Evolutionary conservation across 805 yeast genomes (phyloP).

Genomic region (Candida chauliodis): DNA sequence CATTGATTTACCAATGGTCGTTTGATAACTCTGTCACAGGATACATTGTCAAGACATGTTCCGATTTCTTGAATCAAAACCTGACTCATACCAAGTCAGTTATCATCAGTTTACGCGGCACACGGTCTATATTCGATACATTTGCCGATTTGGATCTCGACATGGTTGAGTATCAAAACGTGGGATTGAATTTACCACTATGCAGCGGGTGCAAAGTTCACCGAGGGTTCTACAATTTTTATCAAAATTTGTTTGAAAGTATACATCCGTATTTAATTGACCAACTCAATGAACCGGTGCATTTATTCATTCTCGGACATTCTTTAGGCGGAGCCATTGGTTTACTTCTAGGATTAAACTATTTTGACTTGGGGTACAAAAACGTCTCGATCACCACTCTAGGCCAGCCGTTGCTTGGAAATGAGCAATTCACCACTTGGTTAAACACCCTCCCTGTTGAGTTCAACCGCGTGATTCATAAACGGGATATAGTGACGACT

Average conservation of each 20-base stretch:
- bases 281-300: conserved; percentile 14
- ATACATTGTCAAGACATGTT: conserved; percentile 31
- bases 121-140: conserved; percentile 39
- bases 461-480: conserved; percentile 24
- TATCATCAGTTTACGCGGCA: conserved; percentile 39
- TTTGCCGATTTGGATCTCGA: conserved; percentile 37
- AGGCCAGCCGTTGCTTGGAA: conserved; percentile 46
- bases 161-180: conserved; percentile 26
- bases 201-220: conserved; percentile 40
- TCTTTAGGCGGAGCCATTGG: conserved; percentile 44
- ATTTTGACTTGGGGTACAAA: conserved; percentile 30
- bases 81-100: conserved; percentile 20
- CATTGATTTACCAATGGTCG: conserved; percentile 40
- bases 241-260: conserved; percentile 22
- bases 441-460: conserved; percentile 20
- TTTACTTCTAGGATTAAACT: conserved; percentile 32
- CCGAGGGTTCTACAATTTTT: conserved; percentile 32
- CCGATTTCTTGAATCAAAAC: neutral
- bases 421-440: conserved; percentile 34
- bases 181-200: conserved; percentile 17
- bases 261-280: conserved; percentile 22
- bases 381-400: conserved; percentile 33
- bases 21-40: conserved; percentile 36
- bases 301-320: conserved; percentile 25
- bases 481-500: conserved; percentile 22